Conservation (phyloP, 768 basidiomycete genomes). For the Chalciporus chontae region DNA sequence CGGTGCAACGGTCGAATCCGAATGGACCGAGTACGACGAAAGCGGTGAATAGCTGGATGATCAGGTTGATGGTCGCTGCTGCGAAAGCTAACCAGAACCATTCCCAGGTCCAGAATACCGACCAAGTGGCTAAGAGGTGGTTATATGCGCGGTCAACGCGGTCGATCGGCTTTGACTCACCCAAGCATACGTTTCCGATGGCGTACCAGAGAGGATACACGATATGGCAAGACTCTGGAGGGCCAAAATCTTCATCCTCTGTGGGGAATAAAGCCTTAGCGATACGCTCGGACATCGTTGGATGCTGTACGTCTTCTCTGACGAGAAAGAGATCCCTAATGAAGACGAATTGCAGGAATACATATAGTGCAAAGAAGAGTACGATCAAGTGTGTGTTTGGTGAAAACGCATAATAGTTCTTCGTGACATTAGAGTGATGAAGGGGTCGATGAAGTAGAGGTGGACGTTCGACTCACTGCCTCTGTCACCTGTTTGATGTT, state of each 20-base stretch:
- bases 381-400: constrained; percentile 32
- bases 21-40: constrained; percentile 26
- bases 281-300: background rate
- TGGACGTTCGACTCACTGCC: constrained; percentile 11
- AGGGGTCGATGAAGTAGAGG: background rate
- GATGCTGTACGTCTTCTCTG: background rate
- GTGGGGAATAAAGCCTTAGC: background rate
- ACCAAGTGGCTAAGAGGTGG: constrained; percentile 27
- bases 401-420: constrained; percentile 35
- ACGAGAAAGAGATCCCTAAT: constrained; percentile 26
- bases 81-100: constrained; percentile 27
- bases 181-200: constrained; percentile 32
- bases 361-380: constrained; percentile 30
- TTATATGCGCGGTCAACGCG: no score
- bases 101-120: constrained; percentile 29
- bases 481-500: constrained; percentile 27
- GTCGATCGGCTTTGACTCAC: constrained; percentile 11
- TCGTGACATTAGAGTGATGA: background rate
- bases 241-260: background rate
- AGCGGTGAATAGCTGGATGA: constrained; percentile 29
- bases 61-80: constrained; percentile 31
- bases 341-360: constrained; percentile 26
- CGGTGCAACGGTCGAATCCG: background rate
- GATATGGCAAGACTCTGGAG: constrained; percentile 17
- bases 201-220: constrained; percentile 32